Conservation (phyloP, 73 alveolate species). For the Diophrys sp. region DNA sequence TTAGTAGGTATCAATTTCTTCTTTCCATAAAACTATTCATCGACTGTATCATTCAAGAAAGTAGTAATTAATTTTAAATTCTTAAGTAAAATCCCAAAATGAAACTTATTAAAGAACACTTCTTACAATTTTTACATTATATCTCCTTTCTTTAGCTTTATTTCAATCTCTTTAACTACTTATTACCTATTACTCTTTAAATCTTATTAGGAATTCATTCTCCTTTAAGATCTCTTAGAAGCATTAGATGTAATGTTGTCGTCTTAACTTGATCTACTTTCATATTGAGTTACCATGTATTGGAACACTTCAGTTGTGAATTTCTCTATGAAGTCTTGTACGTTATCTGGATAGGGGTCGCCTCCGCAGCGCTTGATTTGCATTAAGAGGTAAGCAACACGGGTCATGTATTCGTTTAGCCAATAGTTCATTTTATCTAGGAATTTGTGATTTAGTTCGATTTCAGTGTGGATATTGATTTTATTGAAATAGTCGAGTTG, state of each 20-base stretch:
- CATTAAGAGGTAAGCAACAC: neutral
- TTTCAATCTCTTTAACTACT: neutral
- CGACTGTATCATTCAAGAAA: neutral
- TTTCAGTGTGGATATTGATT: neutral
- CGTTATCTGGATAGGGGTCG: neutral
- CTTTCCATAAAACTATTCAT: neutral
- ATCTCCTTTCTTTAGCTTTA: neutral
- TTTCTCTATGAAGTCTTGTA: neutral
- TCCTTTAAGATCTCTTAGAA: neutral
- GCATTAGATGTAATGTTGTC: too few species aligned
- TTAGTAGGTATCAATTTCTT: too few species aligned
- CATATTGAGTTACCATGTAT: too few species aligned
- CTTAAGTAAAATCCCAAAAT: neutral
- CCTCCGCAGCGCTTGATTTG: neutral
- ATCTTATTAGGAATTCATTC: neutral
- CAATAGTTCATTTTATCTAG: neutral
- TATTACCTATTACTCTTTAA: neutral
- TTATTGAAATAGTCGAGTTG: neutral
- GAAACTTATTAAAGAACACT: neutral
- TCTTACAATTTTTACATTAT: neutral
- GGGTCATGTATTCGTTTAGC: neutral
- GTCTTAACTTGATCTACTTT: too few species aligned
- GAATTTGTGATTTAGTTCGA: neutral
- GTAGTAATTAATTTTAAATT: too few species aligned
- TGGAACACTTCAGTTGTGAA: neutral